Evolutionary conservation across 495 filamentous ascomycete species (phyloP), one percentile per base, ranked within the genome.

Genomic region (Trichocladium antarcticum): DNA sequence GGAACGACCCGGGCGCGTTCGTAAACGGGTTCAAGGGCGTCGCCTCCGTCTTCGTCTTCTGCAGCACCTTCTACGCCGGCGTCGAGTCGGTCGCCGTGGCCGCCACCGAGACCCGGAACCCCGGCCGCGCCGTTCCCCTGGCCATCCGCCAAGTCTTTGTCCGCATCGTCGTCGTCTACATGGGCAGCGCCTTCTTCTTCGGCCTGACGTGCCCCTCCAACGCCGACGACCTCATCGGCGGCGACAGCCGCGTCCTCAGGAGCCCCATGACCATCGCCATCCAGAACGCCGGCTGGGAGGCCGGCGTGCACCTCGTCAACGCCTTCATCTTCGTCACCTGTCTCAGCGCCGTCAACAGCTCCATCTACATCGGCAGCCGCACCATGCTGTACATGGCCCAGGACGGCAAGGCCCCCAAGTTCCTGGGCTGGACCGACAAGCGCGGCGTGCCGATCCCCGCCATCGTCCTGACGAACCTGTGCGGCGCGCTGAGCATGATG

Each of bases 81-180:
- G 79, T 79, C 9, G 83, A 87, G 55, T 74, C 82, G 37, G 76
- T 87, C 7, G 83, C 82, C 55, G 80, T 87, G 10, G 82, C 83
- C 15, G 83, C 82, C 5, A 83, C 79, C 53, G 83, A 87, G 62
- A 83, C 82, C 28, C 77, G 78, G 56, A 85, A 87, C 60, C 83
- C 83, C 3, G 67, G 81, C 50, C 74, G 74, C 45, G 83, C 82
- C 7, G 78, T 87, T 0, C 83, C 83, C 1, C 70, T 76, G 0
- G 83, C 83, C 1, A 86, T 87, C 48, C 80, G 76, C 51, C 84
- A 85, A 57, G 82, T 83, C 20, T 87, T 87, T 59, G 78, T 75
- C 71, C 81, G 83, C 41, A 87, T 87, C 62, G 56, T 86, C 54
- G 78, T 87, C 60, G 81, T 86, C 60, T 85, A 84, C 66, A 77